These are phyloP conservation scores for Microdochium nivale DNA, from an alignment of 2,329 filamentous ascomycete species.

Conservation along the genomic window DNA sequence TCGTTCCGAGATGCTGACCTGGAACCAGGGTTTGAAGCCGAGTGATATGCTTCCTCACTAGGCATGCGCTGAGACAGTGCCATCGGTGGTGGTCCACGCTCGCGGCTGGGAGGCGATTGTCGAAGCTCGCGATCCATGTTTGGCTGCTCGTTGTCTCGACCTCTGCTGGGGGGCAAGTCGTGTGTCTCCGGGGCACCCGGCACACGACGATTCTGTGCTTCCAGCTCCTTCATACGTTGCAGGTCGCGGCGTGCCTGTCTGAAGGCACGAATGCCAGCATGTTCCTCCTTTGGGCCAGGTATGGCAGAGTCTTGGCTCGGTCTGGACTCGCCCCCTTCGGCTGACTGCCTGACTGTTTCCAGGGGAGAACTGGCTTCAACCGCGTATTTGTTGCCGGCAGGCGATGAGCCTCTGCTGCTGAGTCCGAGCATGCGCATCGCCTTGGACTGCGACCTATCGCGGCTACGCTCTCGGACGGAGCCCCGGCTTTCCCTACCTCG, in stretches of 20 bases:
- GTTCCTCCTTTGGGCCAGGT: conserved; percentile 17
- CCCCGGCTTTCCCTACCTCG: conserved; percentile 60
- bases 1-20: conserved; percentile 23
- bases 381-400: conserved; percentile 26
- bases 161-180: conserved; percentile 7
- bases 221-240: conserved; percentile 45
- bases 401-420: conserved; percentile 30
- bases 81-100: conserved; percentile 34
- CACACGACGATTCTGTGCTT: conserved; percentile 34
- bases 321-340: not conserved
- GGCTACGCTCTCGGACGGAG: conserved; percentile 44
- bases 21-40: conserved; percentile 13
- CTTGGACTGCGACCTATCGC: conserved; percentile 38
- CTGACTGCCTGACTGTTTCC: conserved; percentile 6
- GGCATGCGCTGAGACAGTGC: conserved; percentile 34
- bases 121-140: conserved; percentile 14
- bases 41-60: conserved; percentile 31
- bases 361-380: conserved; percentile 11
- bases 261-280: conserved; percentile 47
- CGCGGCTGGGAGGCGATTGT: conserved; percentile 31
- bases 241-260: conserved; percentile 48
- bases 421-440: conserved; percentile 55
- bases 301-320: conserved; percentile 8
- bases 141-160: conserved; percentile 6
- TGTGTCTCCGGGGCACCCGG: conserved; percentile 11